Base-by-base conservation (phyloP, 2,329 filamentous ascomycete genomes). In the Exophiala sp. region DNA sequence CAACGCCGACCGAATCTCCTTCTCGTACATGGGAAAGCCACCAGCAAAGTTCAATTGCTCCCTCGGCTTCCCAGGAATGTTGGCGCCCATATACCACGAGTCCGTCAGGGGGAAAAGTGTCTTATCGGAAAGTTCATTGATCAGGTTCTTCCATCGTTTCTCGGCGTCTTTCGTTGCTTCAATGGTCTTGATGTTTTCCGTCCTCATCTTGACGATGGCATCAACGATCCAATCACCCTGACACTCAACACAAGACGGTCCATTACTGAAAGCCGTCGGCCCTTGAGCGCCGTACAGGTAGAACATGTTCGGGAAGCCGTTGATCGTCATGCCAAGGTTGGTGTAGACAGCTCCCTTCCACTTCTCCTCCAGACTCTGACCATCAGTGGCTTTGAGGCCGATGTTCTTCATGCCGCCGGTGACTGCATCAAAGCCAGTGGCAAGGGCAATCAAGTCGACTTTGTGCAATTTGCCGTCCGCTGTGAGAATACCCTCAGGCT, bases 241-340 rank as follows among this genome's bases (percentile, higher is more conserved):
- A 72, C 84, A 87, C 20, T 14, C 69, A 2, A 81, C 75, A 57
- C 84, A 74, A 48, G 81, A 74, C 0, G 84, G 83, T 36, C 81
- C 77, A 57, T 85, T 78, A 16, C 81, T 72, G 5, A 64, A 65
- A 20, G 69, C 66, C 12, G 38, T 16, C 4, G 38, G 38, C 3
- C 14, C 38, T 11, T 40, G 38, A 7, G 38, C 14, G 12, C 38
- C 38, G n/a, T 16, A 40, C 4, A 11, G 6, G 38, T 16, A 40
- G 38, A 40, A 40, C 38, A 40, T 14, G 12, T 40, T 40, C 14
- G 38, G 38, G 20, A 40, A 40, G 3, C 38, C 38, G 11, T 14
- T 14, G 6, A 16, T 11, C 3, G 6, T 16, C 14, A 40, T 5
- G 6, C 38, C 38, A 4, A 40, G 12, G 38, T 14, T 7, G n/a